Evolutionary conservation across 2,329 filamentous ascomycete species (phyloP).

Genomic region (Nigrospora sphaerica): DNA sequence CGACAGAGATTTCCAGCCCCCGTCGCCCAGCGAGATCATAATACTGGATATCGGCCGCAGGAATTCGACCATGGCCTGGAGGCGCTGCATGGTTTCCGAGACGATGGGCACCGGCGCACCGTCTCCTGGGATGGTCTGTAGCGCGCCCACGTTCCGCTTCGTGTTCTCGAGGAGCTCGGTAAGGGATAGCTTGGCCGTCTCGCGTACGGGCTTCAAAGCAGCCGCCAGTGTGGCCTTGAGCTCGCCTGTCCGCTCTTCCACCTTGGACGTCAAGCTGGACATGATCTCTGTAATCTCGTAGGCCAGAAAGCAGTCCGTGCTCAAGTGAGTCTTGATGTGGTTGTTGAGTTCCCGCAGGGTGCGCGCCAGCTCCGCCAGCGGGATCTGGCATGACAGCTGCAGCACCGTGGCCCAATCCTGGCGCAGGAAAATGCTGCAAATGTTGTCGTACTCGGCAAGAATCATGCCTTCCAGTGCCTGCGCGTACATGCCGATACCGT

Average conservation of each 20-base stretch:
- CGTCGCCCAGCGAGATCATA: conserved; percentile 85
- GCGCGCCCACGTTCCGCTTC: conserved; percentile 56
- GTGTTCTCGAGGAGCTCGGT: conserved; percentile 79
- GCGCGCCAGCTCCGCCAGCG: conserved; percentile 74
- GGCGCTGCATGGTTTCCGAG: conserved; percentile 74
- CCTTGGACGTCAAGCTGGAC: conserved; percentile 66
- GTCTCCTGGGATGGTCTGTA: conserved; percentile 68
- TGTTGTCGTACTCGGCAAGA: conserved; percentile 82
- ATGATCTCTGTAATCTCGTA: conserved; percentile 95
- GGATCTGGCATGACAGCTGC: conserved; percentile 67
- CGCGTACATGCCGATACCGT: conserved; percentile 85
- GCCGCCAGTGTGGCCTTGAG: conserved; percentile 78
- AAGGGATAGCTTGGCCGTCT: conserved; percentile 84
- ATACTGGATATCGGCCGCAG: conserved; percentile 80
- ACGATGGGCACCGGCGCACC: conserved; percentile 73
- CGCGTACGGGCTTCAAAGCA: conserved; percentile 79
- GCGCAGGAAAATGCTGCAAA: conserved; percentile 76
- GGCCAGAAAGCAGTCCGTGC: conserved; percentile 88
- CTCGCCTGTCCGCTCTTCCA: conserved; percentile 79
- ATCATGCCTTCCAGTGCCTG: conserved; percentile 83
- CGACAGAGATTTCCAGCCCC: conserved; percentile 67
- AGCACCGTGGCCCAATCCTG: conserved; percentile 81
- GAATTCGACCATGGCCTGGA: conserved; percentile 84
- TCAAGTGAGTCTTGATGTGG: conserved; percentile 79
- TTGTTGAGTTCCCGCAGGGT: conserved; percentile 84